Percentiles rank a stretch among this genome's conserved stretches.
Conservation (phyloP, 352 stramenopile genomes). For the Phytophthora pini region DNA sequence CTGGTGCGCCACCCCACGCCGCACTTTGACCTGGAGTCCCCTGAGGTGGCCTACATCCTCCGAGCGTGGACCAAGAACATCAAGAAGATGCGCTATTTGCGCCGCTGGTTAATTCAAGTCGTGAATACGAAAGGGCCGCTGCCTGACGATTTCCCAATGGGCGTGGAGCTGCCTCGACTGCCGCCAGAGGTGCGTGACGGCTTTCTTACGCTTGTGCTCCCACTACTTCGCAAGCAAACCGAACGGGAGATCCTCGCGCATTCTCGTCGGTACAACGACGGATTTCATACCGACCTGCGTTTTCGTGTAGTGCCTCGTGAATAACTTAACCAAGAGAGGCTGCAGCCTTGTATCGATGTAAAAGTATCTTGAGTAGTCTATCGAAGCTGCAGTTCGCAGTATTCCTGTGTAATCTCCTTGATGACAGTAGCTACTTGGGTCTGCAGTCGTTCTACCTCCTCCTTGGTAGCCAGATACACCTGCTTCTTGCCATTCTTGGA, state of each 20-base stretch:
- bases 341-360: conserved; percentile 2
- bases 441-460: conserved; percentile 49
- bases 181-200: conserved; percentile 75
- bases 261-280: conserved; percentile 65
- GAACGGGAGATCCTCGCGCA: conserved; percentile 68
- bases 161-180: conserved; percentile 74
- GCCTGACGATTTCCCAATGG: conserved; percentile 60
- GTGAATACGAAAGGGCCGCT: conserved; percentile 42
- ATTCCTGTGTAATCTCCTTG: conserved; percentile 54
- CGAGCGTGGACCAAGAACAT: conserved; percentile 68
- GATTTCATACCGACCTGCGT: conserved; percentile 68
- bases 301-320: conserved; percentile 62
- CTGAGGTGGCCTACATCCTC: conserved; percentile 78
- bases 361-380: conserved; percentile 23
- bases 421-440: conserved; percentile 58
- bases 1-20: conserved; percentile 74
- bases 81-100: conserved; percentile 74
- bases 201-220: conserved; percentile 80
- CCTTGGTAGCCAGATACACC: conserved; percentile 25
- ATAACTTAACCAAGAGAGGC: conserved; percentile 34
- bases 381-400: conserved; percentile 50
- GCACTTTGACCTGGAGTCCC: conserved; percentile 75
- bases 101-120: conserved; percentile 69
- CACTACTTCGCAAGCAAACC: conserved; percentile 77
- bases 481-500: not conserved